These are phyloP conservation scores for Pharnaceum exiguum DNA, from an alignment of 148 eudicot genomes.

Conservation along the genomic window DNA sequence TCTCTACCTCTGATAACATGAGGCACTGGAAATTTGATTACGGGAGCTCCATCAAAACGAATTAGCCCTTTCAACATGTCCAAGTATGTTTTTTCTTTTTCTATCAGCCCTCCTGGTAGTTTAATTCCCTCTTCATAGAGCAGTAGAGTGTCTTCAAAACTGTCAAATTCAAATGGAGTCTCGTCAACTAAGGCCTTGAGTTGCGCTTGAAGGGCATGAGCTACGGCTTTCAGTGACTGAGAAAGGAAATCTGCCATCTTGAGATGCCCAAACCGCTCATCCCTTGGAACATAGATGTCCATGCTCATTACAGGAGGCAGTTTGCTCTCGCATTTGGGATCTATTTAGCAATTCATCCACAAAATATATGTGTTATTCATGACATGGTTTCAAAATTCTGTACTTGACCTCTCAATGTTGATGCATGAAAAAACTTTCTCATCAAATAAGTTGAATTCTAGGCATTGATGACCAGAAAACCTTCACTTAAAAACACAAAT, in stretches of 20 bases:
- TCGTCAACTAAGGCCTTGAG: not conserved
- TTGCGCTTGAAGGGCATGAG: not conserved
- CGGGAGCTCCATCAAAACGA: slow-evolving; percentile 52
- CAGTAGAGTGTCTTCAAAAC: not conserved
- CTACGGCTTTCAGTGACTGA: not conserved
- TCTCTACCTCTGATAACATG: slow-evolving; percentile 66
- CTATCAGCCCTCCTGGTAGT: not conserved
- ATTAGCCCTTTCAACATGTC: slow-evolving; percentile 53
- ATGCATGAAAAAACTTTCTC: not conserved
- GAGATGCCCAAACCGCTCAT: slow-evolving; percentile 10
- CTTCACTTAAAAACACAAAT: too few species aligned
- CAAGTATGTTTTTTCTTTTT: slow-evolving; percentile 8
- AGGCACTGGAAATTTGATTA: slow-evolving; percentile 59
- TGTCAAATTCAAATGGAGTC: not conserved
- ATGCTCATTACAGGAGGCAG: not conserved
- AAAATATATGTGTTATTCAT: too few species aligned
- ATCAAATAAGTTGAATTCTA: too few species aligned
- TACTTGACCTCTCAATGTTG: too few species aligned
- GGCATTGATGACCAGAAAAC: too few species aligned
- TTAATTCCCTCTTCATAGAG: slow-evolving; percentile 4
- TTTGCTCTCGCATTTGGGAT: slow-evolving; percentile 5
- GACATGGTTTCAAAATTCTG: too few species aligned
- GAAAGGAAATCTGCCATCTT: slow-evolving; percentile 3
- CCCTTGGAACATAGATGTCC: slow-evolving; percentile 16
- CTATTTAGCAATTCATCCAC: not conserved